Evolutionary conservation across 179 eudicot species (phyloP), one percentile per base, ranked within the genome.

Genomic region (Beta lomatogona): DNA sequence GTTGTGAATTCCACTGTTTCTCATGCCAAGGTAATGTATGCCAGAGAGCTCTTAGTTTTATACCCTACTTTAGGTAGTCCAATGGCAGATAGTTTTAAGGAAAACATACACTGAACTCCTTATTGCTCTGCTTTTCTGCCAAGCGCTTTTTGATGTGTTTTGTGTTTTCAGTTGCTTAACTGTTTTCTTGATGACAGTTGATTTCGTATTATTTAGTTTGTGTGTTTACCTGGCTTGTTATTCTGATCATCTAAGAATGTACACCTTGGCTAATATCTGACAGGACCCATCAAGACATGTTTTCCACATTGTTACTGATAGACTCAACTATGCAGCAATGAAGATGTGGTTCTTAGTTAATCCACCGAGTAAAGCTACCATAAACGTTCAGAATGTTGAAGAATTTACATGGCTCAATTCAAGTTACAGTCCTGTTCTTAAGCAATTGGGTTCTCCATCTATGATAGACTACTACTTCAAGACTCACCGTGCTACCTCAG

Each of bases 251-350:
- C 28, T 81, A 70, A 65, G 79, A 53, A 11, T 22, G n/a, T 63
- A 18, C 48, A 21, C 59, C 79, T 41, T 74, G 66, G 71, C 65
- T 28, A 61, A 61, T 13, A 21, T 50, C 18, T 80, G 81, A 77
- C 97, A 95, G 98, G 89, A 91, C 83, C 91, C 98, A 66, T 86
- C 95, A 59, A 86, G 87, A 31, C 97, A 93, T 52, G 98, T 93
- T 22, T 91, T 95, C 90, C 99, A 95, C 80, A 83, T 95, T 54
- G 99, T 95, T 71, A 94, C 98, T 9, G 99, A 95, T 80, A 90
- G 91, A 87, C 97, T 95, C 73, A 95, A 94, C 86, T 95, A 88
- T 86, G 99, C 99, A 80, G 98, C 99, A 66, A 95, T 95, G 98
- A 92, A 90, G 86, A 94, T 95, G 99, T 95, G 99, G 98, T 95